Conservation (phyloP, 257 asterid species). For the Solanum arcanum region DNA sequence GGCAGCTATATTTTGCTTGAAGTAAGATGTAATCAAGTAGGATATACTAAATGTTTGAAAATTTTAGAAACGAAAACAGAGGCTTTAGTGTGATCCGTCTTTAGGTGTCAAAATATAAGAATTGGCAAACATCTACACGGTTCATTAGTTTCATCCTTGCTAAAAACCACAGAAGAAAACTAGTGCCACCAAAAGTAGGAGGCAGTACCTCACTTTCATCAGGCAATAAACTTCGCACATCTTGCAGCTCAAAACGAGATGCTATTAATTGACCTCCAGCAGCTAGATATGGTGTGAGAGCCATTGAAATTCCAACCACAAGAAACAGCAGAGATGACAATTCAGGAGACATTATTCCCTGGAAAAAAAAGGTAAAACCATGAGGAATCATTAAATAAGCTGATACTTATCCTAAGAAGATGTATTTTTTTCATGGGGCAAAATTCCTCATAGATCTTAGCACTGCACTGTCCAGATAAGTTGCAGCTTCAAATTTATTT, state of each 20-base stretch:
- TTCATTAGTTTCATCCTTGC: neutral
- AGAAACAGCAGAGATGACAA: slow-evolving; percentile 90
- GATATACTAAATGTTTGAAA: neutral
- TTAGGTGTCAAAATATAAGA: neutral
- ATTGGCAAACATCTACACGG: neutral
- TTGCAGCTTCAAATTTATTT: neutral
- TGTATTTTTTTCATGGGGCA: neutral
- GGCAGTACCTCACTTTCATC: slow-evolving; percentile 86
- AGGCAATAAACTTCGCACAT: slow-evolving; percentile 94
- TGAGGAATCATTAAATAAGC: neutral
- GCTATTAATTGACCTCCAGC: slow-evolving; percentile 99
- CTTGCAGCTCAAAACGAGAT: slow-evolving; percentile 93
- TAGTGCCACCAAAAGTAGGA: neutral
- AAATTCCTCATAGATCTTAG: neutral
- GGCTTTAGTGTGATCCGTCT: neutral
- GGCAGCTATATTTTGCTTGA: neutral
- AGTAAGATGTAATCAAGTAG: neutral
- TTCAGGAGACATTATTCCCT: slow-evolving; percentile 95
- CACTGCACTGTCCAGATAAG: neutral
- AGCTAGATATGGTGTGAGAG: slow-evolving; percentile 94
- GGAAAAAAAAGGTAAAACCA: slow-evolving; percentile 3
- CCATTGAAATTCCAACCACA: slow-evolving; percentile 98
- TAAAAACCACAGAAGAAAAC: neutral
- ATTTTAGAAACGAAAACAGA: neutral
- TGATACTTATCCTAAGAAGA: neutral